Base-by-base conservation (phyloP, 106 monocot species). In the Chionographis japonica region DNA sequence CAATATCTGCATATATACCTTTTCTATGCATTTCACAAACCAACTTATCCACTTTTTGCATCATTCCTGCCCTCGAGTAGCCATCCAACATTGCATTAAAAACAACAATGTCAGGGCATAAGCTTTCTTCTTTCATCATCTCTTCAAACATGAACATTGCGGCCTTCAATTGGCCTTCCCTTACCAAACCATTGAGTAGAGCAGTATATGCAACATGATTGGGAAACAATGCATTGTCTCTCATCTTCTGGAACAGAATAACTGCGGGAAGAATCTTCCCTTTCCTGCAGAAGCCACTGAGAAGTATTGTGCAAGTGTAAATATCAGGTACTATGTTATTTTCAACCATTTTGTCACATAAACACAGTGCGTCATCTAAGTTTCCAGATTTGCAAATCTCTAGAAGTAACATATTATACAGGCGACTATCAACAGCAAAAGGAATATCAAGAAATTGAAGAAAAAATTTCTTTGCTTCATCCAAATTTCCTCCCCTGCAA, bases 61-160 rank as follows among this genome's bases (percentile, higher is more conserved):
- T 67, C 62, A 63, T 74, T 12, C 91, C 86, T 53, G 61, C 78
- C 66, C 74, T 83, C 53, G 85, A 80, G 65, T 81, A 90, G 7
- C 87, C 90, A 75, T 86, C 73, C 46, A 91, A 72, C 78, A 88
- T 71, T 16, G 83, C 46, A 77, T 95, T 95, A 38, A 83, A 88
- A 40, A 79, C 62, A 72, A 64, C 16, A 54, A 55, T 63, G 62
- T 95, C 94, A 52, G 66, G 69, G 41, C 14, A 10, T 36, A 86
- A 12, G 37, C 61, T 49, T 52, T 70, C 58, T 58, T 78, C 76
- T 17, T 75, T 72, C 62, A 86, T 66, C 83, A 95, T 81, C 72
- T 95, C 91, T 70, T 80, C 69, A 71, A 86, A 91, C 14, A 95
- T 7, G 71, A 70, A 95, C 58, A 58, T 76, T 55, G 91, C 80